phyloP scores from a whole-genome alignment of 2,329 filamentous ascomycete genomes.

The Hymenoscyphus salicellus region DNA sequence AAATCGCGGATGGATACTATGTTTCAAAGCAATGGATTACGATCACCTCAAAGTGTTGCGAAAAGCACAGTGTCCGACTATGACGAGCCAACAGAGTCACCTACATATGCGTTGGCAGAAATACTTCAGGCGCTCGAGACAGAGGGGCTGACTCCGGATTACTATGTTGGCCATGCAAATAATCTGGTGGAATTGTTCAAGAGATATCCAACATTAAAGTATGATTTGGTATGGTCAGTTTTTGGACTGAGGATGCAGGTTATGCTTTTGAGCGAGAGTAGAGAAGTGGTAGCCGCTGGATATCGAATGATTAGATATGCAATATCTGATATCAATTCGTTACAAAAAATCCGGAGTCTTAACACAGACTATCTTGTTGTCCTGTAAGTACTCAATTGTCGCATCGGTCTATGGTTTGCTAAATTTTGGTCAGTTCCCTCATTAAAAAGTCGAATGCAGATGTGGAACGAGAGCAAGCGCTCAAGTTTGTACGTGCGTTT shows the following conservation, averaged over 20 bases:
- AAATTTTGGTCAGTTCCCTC: constrained; percentile 56
- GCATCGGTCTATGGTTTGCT: constrained; percentile 14
- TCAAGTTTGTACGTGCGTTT: constrained; percentile 95
- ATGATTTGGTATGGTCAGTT: constrained; percentile 92
- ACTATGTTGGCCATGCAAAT: constrained; percentile 92
- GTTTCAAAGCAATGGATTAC: constrained; percentile 47
- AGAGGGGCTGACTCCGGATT: constrained; percentile 84
- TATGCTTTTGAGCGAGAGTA: constrained; percentile 92
- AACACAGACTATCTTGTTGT: constrained; percentile 94
- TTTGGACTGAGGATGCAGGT: constrained; percentile 92
- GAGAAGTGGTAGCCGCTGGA: constrained; percentile 91
- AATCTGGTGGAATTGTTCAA: constrained; percentile 95
- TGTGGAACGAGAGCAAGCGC: constrained; percentile 90
- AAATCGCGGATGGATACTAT: constrained; percentile 49
- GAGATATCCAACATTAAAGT: constrained; percentile 86
- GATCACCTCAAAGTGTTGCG: constrained; percentile 57
- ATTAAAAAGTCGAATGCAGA: constrained; percentile 97
- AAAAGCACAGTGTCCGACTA: constrained; percentile 58
- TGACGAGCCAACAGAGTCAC: constrained; percentile 75
- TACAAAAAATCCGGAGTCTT: constrained; percentile 80
- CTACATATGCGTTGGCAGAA: constrained; percentile 86
- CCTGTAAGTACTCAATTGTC: constrained; percentile 44
- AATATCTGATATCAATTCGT: constrained; percentile 84
- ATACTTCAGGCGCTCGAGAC: constrained; percentile 85
- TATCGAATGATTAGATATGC: constrained; percentile 93